phyloP scores from a whole-genome alignment of 2,329 filamentous ascomycete genomes.

The Arthrinium puccinioides region DNA sequence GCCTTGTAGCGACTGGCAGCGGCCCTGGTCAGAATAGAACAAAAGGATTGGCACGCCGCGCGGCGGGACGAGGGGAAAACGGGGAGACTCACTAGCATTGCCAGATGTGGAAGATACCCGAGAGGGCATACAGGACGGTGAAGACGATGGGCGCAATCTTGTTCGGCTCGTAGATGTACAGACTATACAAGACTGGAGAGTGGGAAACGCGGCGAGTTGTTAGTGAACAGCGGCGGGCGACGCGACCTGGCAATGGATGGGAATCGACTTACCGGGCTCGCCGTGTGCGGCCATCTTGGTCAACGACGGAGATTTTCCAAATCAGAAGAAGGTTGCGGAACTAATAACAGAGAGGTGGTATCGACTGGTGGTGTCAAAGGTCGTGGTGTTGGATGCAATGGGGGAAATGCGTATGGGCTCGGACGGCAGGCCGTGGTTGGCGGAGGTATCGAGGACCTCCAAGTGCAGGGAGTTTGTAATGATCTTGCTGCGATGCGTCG shows the following conservation, averaged over 20 bases:
- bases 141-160: conserved; percentile 47
- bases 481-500: no score
- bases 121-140: conserved; percentile 36
- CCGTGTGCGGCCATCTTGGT: neutral
- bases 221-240: neutral
- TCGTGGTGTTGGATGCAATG: no score
- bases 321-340: neutral
- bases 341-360: neutral
- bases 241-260: no score
- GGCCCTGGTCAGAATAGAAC: neutral
- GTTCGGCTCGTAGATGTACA: conserved; percentile 45
- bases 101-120: conserved; percentile 41
- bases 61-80: no score
- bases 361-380: neutral
- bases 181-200: conserved; percentile 14
- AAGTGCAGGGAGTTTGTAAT: no score
- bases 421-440: no score
- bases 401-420: no score
- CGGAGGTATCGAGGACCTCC: no score
- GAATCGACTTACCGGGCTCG: neutral
- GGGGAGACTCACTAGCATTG: conserved; percentile 36
- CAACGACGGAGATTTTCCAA: neutral
- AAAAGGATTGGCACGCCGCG: neutral
- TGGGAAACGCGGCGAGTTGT: neutral
- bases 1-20: conserved; percentile 41